A percentile compares a stretch with the other conserved stretches of the same genome.
Evolutionary conservation across 1,284 basidiomycete species (phyloP).

Genomic region (Naganishia cerealis): DNA sequence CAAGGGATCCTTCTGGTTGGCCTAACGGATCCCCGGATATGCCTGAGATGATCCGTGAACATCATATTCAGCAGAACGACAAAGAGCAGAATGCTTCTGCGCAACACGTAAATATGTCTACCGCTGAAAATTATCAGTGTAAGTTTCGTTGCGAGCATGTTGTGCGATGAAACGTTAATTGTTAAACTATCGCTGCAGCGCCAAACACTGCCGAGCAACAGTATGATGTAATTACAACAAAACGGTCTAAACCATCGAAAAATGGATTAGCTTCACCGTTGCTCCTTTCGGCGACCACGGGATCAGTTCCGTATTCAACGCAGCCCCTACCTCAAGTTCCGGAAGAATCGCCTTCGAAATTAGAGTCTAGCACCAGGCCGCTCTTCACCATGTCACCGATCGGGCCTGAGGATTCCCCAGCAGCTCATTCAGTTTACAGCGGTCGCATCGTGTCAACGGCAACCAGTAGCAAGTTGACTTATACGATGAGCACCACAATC

Average conservation of each 20-base stretch:
- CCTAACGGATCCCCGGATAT: not conserved
- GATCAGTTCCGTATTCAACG: not conserved
- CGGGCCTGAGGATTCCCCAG: not conserved
- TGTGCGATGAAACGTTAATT: not conserved
- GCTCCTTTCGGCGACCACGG: not conserved
- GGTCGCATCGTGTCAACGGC: slow-evolving; percentile 1
- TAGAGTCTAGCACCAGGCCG: not conserved
- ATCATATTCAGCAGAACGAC: not conserved
- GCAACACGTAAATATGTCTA: not conserved
- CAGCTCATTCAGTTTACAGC: slow-evolving; percentile 1
- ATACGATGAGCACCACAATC: slow-evolving; percentile 4
- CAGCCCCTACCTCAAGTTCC: slow-evolving; percentile 1
- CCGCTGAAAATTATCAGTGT: not conserved
- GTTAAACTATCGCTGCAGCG: not conserved
- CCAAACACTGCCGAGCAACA: not conserved
- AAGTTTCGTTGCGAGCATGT: not conserved
- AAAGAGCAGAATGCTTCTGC: not conserved
- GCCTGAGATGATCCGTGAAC: not conserved
- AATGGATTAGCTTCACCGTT: slow-evolving; percentile 11
- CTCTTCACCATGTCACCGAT: slow-evolving; percentile 16
- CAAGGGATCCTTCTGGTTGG: not conserved
- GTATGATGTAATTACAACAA: not conserved
- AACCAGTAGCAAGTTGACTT: slow-evolving; percentile 13
- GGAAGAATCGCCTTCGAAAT: slow-evolving; percentile 16
- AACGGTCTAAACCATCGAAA: not conserved